A percentile compares a stretch with the other conserved stretches of the same genome.
Evolutionary conservation across 192 early-diverging fungal species (phyloP).

Genomic region (Allomyces arbusculus): DNA sequence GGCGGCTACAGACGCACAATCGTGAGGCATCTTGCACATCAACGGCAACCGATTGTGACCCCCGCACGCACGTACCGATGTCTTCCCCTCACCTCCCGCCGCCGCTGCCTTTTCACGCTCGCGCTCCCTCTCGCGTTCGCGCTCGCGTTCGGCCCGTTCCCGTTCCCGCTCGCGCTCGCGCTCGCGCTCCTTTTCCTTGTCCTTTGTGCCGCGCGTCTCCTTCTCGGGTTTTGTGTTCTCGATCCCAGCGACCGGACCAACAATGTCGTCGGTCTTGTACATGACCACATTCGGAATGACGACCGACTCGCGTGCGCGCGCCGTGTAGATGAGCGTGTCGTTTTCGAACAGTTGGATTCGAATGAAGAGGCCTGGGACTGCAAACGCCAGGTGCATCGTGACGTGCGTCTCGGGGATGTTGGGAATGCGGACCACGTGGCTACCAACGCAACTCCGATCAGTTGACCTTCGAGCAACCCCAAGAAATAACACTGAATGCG

Average conservation of each 20-base stretch:
- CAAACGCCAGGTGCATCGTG: constrained; percentile 27
- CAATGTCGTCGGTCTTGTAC: constrained; percentile 1
- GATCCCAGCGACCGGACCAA: neutral
- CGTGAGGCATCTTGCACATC: too few relatives aligned
- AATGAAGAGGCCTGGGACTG: constrained; percentile 12
- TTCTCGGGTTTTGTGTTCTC: constrained; percentile 16
- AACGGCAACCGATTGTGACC: too few relatives aligned
- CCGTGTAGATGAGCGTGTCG: constrained; percentile 20
- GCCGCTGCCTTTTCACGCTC: too few relatives aligned
- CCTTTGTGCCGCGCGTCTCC: constrained; percentile 10
- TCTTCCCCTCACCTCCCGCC: too few relatives aligned
- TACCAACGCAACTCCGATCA: too few relatives aligned
- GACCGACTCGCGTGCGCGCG: constrained; percentile 19
- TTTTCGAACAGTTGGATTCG: constrained; percentile 30
- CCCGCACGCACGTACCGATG: too few relatives aligned
- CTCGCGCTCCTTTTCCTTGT: constrained; percentile 4
- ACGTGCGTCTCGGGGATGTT: constrained; percentile 19
- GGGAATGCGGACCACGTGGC: constrained; percentile 20
- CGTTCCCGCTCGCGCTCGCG: too few relatives aligned
- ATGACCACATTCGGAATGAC: constrained; percentile 15
- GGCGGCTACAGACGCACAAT: neutral
- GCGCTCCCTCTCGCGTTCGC: too few relatives aligned
- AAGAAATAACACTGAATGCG: neutral
- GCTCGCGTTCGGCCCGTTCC: too few relatives aligned
- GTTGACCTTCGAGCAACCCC: too few relatives aligned